Conservation (phyloP, 768 basidiomycete species). For the Suillus variegatus region DNA sequence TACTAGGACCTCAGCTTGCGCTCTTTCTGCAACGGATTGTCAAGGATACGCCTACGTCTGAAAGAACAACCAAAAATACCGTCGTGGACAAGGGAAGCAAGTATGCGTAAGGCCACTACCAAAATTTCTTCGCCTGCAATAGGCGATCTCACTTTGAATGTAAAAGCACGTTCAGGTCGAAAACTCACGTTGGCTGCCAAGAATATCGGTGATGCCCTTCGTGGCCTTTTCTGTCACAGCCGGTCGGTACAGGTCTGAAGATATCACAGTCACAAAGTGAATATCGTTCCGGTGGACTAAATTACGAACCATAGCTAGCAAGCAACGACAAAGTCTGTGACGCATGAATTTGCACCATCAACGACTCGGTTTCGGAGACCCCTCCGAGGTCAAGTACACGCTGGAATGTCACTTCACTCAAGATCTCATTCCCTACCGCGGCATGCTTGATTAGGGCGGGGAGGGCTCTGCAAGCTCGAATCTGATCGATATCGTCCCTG, state of each 20-base stretch:
- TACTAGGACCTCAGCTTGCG: no score
- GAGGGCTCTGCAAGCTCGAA: conserved; percentile 5
- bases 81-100: no score
- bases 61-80: no score
- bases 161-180: no score
- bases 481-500: background rate
- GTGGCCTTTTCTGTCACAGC: background rate
- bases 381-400: background rate
- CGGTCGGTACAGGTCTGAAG: background rate
- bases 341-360: conserved; percentile 3
- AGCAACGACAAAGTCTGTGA: conserved; percentile 5
- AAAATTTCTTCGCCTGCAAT: no score
- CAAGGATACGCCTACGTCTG: no score
- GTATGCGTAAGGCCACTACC: no score
- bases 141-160: no score
- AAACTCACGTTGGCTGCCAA: background rate
- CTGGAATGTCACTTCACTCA: conserved; percentile 3
- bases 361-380: background rate
- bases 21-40: no score
- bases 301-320: background rate
- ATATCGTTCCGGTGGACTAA: background rate
- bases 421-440: background rate
- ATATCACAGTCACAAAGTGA: background rate
- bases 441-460: background rate
- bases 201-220: background rate